Evolutionary conservation across 768 basidiomycete genomes (phyloP).

Genomic region (Serendipita vermifera): DNA sequence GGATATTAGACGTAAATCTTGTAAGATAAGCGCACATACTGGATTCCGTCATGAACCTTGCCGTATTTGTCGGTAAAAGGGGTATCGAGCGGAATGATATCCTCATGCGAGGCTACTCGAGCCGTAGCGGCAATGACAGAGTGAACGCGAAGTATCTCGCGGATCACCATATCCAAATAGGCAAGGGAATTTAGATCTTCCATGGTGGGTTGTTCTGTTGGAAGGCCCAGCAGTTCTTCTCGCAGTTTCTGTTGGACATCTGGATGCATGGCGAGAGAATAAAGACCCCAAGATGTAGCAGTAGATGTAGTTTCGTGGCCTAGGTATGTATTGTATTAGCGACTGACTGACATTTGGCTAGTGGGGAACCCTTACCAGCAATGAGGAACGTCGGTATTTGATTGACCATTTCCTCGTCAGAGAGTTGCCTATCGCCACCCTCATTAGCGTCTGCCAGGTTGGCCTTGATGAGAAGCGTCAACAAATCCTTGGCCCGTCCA

Average conservation of each 20-base stretch:
- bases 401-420: slow-evolving; percentile 6
- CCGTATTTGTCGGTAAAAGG: slow-evolving; percentile 12
- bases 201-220: not conserved
- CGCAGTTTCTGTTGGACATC: slow-evolving; percentile 49
- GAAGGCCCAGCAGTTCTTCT: slow-evolving; percentile 32
- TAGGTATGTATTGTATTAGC: slow-evolving; percentile 12
- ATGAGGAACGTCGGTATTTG: slow-evolving; percentile 16
- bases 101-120: not conserved
- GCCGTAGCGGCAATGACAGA: not conserved
- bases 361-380: slow-evolving; percentile 6
- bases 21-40: slow-evolving; percentile 11
- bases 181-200: slow-evolving; percentile 8
- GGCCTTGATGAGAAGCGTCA: slow-evolving; percentile 14
- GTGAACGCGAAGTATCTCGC: slow-evolving; percentile 7
- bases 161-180: slow-evolving; percentile 9
- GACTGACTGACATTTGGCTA: not conserved
- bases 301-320: slow-evolving; percentile 50
- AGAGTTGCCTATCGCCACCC: not conserved
- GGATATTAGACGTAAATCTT: not conserved
- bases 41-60: slow-evolving; percentile 7
- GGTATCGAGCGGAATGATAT: slow-evolving; percentile 3
- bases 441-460: slow-evolving; percentile 32
- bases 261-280: slow-evolving; percentile 47
- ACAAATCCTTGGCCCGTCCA: slow-evolving; percentile 12
- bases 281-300: slow-evolving; percentile 45